A percentile compares a stretch with the other conserved stretches of the same genome.
Conservation (phyloP, 805 yeast genomes). For the Hanseniaspora lachancei region DNA sequence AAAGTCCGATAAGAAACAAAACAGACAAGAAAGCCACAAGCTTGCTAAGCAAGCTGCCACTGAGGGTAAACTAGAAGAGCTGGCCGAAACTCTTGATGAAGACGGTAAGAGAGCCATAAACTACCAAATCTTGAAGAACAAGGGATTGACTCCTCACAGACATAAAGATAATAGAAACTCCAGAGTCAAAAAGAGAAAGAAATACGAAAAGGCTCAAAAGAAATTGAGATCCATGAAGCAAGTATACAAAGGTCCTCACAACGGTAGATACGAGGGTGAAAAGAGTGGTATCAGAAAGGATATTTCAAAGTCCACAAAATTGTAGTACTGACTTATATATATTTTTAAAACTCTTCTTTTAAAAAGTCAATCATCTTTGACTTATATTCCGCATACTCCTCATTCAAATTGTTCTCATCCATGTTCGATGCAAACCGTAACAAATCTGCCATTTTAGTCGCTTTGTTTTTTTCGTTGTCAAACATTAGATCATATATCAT, state of each 20-base stretch:
- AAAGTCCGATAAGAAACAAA: conserved; percentile 37
- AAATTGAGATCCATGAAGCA: conserved; percentile 80
- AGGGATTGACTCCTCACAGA: conserved; percentile 86
- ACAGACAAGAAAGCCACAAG: conserved; percentile 51
- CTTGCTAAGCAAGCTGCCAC: conserved; percentile 66
- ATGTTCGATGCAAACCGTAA: conserved; percentile 22
- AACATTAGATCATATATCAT: conserved; percentile 18
- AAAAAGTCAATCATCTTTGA: neutral
- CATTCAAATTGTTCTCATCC: neutral
- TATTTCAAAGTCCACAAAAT: conserved; percentile 72
- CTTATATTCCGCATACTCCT: neutral
- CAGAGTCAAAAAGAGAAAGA: conserved; percentile 95
- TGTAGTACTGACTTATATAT: conserved; percentile 23
- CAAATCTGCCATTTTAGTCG: conserved; percentile 19
- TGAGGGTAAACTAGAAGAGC: conserved; percentile 69
- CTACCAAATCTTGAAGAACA: conserved; percentile 89
- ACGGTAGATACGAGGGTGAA: conserved; percentile 84
- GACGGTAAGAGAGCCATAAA: conserved; percentile 90
- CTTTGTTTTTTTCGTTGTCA: conserved; percentile 13
- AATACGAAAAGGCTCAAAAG: conserved; percentile 89
- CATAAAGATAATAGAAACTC: conserved; percentile 90
- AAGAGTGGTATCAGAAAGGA: conserved; percentile 95
- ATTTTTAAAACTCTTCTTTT: neutral
- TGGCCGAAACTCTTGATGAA: conserved; percentile 47
- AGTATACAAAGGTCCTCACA: conserved; percentile 58